These are phyloP conservation scores for Vanrija humicola DNA, from an alignment of 1,284 basidiomycete species.

Conservation along the genomic window DNA sequence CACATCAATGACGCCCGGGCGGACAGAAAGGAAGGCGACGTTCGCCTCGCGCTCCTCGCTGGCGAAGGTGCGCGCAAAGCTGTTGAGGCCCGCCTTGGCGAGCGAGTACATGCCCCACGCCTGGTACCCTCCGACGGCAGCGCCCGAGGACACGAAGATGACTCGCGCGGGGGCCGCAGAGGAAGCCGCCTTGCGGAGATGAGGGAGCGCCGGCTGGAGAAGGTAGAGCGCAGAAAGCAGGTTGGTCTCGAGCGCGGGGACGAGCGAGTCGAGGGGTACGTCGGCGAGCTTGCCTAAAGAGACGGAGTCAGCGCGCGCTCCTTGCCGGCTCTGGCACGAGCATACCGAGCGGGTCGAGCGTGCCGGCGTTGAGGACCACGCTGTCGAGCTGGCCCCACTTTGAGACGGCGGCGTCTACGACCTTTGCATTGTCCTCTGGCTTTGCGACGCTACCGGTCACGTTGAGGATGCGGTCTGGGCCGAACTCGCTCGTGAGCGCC, in stretches of 20 bases:
- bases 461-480: constrained; percentile 26
- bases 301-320: background rate
- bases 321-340: background rate
- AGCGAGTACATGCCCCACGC: constrained; percentile 54
- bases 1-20: constrained; percentile 55
- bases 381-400: constrained; percentile 52
- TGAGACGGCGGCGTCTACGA: constrained; percentile 45
- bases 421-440: constrained; percentile 34
- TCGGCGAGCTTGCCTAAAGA: constrained; percentile 31
- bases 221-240: constrained; percentile 53
- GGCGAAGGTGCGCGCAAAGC: constrained; percentile 52
- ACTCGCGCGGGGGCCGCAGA: constrained; percentile 37
- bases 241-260: constrained; percentile 50
- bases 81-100: constrained; percentile 54
- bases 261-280: constrained; percentile 21
- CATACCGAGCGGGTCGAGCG: constrained; percentile 47
- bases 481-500: constrained; percentile 34
- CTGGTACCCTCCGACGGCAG: constrained; percentile 49
- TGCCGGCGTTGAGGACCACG: constrained; percentile 54
- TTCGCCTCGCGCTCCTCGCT: constrained; percentile 50
- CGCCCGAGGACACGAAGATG: constrained; percentile 54
- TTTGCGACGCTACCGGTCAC: constrained; percentile 50
- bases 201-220: constrained; percentile 50
- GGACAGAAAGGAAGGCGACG: constrained; percentile 50
- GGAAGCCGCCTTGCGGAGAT: constrained; percentile 44